Conservation (phyloP, 2,329 filamentous ascomycete species). For the Aulographum hederae region DNA sequence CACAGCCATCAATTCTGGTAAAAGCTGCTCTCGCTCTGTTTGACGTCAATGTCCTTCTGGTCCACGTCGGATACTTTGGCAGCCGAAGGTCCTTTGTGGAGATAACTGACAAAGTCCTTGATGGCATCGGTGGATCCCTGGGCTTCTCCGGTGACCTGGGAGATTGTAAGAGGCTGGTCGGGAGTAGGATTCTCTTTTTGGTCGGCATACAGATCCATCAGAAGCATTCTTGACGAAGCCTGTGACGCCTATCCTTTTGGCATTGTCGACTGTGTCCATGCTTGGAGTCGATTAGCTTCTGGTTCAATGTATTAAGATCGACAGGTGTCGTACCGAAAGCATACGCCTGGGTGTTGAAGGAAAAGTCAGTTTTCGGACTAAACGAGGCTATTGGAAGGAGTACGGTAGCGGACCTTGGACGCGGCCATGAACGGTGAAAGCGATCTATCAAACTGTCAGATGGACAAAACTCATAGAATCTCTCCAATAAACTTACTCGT, state of each 20-base stretch:
- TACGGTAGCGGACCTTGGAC: too few relatives aligned
- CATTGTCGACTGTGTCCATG: slow-evolving; percentile 24
- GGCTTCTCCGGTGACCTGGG: slow-evolving; percentile 72
- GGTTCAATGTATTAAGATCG: too few relatives aligned
- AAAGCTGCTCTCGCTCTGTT: slow-evolving; percentile 52
- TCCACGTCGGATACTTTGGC: slow-evolving; percentile 61
- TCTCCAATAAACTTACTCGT: too few relatives aligned
- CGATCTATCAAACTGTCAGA: too few relatives aligned
- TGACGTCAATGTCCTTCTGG: slow-evolving; percentile 43
- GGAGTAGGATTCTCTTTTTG: neutral
- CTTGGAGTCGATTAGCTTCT: slow-evolving; percentile 8
- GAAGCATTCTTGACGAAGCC: slow-evolving; percentile 27
- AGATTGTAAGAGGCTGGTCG: neutral
- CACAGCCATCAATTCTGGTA: slow-evolving; percentile 2
- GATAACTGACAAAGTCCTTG: slow-evolving; percentile 50
- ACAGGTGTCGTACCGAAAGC: too few relatives aligned
- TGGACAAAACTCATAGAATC: too few relatives aligned
- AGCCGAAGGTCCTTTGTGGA: slow-evolving; percentile 55
- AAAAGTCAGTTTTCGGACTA: too few relatives aligned
- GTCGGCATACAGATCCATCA: slow-evolving; percentile 22
- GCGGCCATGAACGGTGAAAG: too few relatives aligned
- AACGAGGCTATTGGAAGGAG: too few relatives aligned
- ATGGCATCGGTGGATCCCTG: slow-evolving; percentile 54
- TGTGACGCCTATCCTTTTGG: slow-evolving; percentile 23
- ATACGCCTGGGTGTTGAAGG: too few relatives aligned